Evolutionary conservation across 139 green algal species (phyloP), one percentile per base, ranked within the genome.

Genomic region (Haematococcus sp.): DNA sequence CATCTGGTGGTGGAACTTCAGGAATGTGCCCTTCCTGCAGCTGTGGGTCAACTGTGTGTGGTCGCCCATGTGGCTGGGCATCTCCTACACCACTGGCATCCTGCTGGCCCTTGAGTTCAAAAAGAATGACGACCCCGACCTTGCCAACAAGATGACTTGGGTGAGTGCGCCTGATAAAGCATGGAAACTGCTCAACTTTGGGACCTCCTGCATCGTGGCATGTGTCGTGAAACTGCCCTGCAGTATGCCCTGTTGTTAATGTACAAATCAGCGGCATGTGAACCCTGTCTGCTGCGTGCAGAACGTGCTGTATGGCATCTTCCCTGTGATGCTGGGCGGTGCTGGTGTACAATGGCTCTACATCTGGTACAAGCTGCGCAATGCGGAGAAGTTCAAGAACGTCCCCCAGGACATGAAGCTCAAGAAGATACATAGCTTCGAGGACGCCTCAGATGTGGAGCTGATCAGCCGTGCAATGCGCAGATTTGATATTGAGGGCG

Each of bases 241-340:
- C 22, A 77, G 23, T n/a, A n/a, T n/a, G n/a, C n/a, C n/a, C n/a
- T n/a, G n/a, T n/a, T n/a, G n/a, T n/a, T n/a, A n/a, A n/a, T n/a
- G n/a, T n/a, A n/a, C n/a, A n/a, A n/a, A n/a, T n/a, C n/a, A n/a
- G n/a, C n/a, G n/a, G n/a, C n/a, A n/a, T n/a, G n/a, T n/a, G n/a
- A n/a, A n/a, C n/a, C n/a, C 30, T 52, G 0, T 55, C 58, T 3
- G 40, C 27, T 9, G 22, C 63, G 22, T 68, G 51, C 75, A 76
- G 75, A 63, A 68, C 16, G 75, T 81, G 51, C 68, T 81, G 34
- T 77, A 77, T 23, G 75, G 75, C 49, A 70, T 81, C 28, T 73
- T 70, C 43, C 68, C 68, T 1, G 46, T 71, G 17, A 55, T 76
- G 4, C 3, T 63, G n/a, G 59, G 31, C 3, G 33, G 32, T n/a